These are phyloP conservation scores for Funneliformis mosseae DNA, from an alignment of 192 early-diverging fungal species.

Conservation along the genomic window DNA sequence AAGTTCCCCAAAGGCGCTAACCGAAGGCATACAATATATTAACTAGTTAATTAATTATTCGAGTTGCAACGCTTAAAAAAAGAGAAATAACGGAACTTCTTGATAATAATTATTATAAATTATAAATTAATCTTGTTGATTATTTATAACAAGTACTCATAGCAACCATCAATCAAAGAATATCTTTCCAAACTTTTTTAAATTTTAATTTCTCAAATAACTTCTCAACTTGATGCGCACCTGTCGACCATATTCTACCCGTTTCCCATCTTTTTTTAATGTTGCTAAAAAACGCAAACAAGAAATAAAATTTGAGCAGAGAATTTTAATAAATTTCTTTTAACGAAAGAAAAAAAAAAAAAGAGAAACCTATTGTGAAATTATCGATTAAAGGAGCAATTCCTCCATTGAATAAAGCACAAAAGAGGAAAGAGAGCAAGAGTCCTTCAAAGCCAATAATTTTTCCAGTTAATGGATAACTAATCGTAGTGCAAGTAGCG, in stretches of 20 bases:
- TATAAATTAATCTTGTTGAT: no score
- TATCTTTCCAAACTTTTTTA: no score
- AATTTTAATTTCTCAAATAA: no score
- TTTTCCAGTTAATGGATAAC: not conserved
- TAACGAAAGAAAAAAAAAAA: no score
- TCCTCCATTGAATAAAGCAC: not conserved
- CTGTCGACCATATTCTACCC: conserved; percentile 1
- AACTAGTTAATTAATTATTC: not conserved
- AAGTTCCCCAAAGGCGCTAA: conserved; percentile 1
- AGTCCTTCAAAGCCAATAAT: not conserved
- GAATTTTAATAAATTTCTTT: no score
- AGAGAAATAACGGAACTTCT: no score
- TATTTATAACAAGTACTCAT: no score
- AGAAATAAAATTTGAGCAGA: not conserved
- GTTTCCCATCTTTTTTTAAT: not conserved
- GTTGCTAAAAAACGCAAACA: not conserved
- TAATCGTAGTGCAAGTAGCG: not conserved
- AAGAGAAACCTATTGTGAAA: not conserved
- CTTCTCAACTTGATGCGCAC: no score
- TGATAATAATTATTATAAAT: no score
- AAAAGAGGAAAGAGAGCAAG: not conserved
- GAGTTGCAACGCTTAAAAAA: no score
- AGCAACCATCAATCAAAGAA: no score
- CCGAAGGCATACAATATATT: not conserved
- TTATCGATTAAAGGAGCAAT: not conserved